Conservation (phyloP, 2,329 filamentous ascomycete genomes). For the Ophiostoma sp. region DNA sequence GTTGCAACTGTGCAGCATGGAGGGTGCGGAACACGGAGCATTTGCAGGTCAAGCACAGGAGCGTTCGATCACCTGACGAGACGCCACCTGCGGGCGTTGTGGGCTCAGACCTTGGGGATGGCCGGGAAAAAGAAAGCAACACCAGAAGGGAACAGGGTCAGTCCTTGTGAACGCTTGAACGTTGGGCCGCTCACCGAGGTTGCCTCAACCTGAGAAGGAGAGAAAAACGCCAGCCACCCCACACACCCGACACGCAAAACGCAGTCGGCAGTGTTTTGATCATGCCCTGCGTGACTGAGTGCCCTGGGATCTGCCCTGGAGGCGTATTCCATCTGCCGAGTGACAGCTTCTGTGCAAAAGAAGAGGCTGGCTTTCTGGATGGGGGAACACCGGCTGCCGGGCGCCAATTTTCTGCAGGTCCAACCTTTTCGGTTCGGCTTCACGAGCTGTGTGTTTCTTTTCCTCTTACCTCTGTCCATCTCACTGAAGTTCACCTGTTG, state of each 20-base stretch:
- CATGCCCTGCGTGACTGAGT: background rate
- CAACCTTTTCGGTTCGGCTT: background rate
- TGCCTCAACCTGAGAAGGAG: background rate
- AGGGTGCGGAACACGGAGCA: background rate
- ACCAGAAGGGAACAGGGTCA: background rate
- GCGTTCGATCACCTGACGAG: slow-evolving; percentile 17
- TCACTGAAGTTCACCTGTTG: background rate
- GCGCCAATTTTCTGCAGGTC: slow-evolving; percentile 8
- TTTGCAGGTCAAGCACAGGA: slow-evolving; percentile 17
- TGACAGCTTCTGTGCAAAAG: background rate
- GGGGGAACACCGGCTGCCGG: background rate
- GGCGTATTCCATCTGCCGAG: background rate
- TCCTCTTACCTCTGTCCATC: background rate
- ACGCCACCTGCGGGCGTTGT: background rate
- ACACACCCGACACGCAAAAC: background rate
- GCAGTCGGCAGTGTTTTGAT: background rate
- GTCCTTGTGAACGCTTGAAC: background rate
- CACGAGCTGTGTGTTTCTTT: background rate
- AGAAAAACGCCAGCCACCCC: background rate
- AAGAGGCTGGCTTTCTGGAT: background rate
- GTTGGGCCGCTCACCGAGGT: background rate
- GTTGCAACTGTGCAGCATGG: background rate
- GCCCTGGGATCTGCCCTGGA: too few relatives aligned
- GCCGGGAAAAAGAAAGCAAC: background rate
- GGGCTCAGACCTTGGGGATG: background rate